These are phyloP conservation scores for Echites panduratus DNA, from an alignment of 257 asterid genomes.

Conservation along the genomic window DNA sequence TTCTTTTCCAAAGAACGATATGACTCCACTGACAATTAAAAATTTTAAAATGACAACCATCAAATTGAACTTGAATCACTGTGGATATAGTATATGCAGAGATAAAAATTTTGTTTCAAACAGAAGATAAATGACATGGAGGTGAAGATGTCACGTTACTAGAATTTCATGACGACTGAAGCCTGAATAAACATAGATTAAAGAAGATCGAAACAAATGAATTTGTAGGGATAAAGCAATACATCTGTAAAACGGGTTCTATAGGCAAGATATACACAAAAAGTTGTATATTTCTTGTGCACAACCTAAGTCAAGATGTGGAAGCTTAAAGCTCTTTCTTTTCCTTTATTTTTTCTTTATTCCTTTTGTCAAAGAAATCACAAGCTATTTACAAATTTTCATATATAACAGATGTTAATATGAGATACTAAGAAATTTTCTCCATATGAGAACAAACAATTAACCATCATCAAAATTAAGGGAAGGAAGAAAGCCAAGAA, in stretches of 20 bases:
- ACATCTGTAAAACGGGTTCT: not conserved
- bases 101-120: not conserved
- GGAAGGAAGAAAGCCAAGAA: not conserved
- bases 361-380: not conserved
- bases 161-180: not conserved
- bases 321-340: not conserved
- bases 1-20: constrained; percentile 82
- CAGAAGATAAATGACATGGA: not conserved
- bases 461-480: not conserved
- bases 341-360: not conserved
- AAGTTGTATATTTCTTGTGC: not conserved
- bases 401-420: not conserved
- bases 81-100: too few species aligned
- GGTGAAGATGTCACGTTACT: not conserved
- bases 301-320: not conserved
- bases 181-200: not conserved
- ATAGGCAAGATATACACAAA: not conserved
- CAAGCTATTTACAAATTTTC: not conserved
- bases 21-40: constrained; percentile 73
- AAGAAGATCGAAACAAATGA: not conserved
- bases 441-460: not conserved
- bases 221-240: not conserved
- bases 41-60: constrained; percentile 23
- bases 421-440: not conserved
- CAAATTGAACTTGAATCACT: constrained; percentile 14